Evolutionary conservation across 148 eudicot genomes (phyloP).

Genomic region (Cornus suecica): DNA sequence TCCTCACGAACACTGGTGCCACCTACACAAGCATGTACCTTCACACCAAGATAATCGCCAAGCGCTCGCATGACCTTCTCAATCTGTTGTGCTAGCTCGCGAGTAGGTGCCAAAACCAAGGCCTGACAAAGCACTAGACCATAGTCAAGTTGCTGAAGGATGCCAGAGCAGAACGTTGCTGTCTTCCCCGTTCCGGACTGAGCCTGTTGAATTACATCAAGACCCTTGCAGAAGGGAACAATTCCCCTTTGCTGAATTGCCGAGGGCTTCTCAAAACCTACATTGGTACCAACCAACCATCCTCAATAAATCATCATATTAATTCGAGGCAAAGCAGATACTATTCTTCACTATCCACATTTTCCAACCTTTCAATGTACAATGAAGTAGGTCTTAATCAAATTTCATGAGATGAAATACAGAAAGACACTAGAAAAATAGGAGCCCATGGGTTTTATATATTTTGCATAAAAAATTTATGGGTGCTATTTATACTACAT

Average conservation of each 20-base stretch:
- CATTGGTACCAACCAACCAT: neutral
- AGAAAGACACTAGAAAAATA: neutral
- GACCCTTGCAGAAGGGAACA: constrained; percentile 34
- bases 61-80: constrained; percentile 37
- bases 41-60: constrained; percentile 35
- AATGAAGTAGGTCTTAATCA: neutral
- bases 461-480: neutral
- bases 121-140: constrained; percentile 26
- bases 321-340: neutral
- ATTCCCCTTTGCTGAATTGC: constrained; percentile 38
- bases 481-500: neutral
- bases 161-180: constrained; percentile 32
- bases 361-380: neutral
- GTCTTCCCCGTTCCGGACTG: constrained; percentile 39
- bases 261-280: constrained; percentile 35
- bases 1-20: constrained; percentile 34
- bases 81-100: constrained; percentile 35
- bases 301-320: neutral
- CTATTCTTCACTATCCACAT: neutral
- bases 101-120: constrained; percentile 31
- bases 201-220: constrained; percentile 37
- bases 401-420: neutral
- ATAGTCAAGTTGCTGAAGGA: constrained; percentile 32
- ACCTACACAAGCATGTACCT: constrained; percentile 39
- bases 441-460: neutral